A percentile compares a stretch with the other conserved stretches of the same genome.
These are phyloP conservation scores for Verticillium klebahnii DNA, from an alignment of 2,329 filamentous ascomycete species.

Conservation along the genomic window DNA sequence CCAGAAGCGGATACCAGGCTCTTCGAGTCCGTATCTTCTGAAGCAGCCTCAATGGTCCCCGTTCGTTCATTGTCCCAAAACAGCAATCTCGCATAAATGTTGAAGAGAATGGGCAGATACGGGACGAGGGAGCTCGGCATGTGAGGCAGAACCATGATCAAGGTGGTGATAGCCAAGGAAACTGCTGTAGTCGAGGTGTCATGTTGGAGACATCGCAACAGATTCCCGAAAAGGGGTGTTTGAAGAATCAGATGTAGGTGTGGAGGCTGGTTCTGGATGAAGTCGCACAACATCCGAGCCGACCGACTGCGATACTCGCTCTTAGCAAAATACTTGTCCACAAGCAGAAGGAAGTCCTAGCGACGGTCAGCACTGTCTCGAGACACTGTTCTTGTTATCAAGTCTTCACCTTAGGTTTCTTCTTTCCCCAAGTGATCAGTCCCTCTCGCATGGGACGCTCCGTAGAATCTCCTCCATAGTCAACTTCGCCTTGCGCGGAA, in stretches of 20 bases:
- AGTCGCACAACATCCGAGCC: slow-evolving; percentile 65
- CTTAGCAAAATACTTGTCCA: slow-evolving; percentile 63
- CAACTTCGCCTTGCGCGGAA: slow-evolving; percentile 28
- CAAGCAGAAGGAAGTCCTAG: slow-evolving; percentile 59
- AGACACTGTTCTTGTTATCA: not conserved
- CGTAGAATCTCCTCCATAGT: slow-evolving; percentile 34
- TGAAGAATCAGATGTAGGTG: slow-evolving; percentile 71
- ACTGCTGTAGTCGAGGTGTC: slow-evolving; percentile 75
- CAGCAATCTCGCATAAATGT: slow-evolving; percentile 73
- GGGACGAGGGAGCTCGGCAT: slow-evolving; percentile 68
- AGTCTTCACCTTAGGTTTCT: slow-evolving; percentile 50
- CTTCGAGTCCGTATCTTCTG: slow-evolving; percentile 32
- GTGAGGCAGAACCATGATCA: slow-evolving; percentile 80
- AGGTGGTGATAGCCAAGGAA: slow-evolving; percentile 67
- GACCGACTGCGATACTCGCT: slow-evolving; percentile 59
- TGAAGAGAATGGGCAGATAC: slow-evolving; percentile 69
- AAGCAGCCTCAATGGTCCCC: slow-evolving; percentile 28
- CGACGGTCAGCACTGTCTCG: slow-evolving; percentile 6
- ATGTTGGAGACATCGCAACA: slow-evolving; percentile 69
- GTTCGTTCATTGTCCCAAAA: slow-evolving; percentile 66
- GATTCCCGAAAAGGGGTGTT: slow-evolving; percentile 65
- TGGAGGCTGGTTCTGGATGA: slow-evolving; percentile 71
- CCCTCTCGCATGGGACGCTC: slow-evolving; percentile 46
- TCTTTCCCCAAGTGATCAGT: slow-evolving; percentile 61
- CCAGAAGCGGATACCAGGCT: slow-evolving; percentile 24